phyloP scores from a whole-genome alignment of 176 grass and related monocot species.

The Poa pratensis region DNA sequence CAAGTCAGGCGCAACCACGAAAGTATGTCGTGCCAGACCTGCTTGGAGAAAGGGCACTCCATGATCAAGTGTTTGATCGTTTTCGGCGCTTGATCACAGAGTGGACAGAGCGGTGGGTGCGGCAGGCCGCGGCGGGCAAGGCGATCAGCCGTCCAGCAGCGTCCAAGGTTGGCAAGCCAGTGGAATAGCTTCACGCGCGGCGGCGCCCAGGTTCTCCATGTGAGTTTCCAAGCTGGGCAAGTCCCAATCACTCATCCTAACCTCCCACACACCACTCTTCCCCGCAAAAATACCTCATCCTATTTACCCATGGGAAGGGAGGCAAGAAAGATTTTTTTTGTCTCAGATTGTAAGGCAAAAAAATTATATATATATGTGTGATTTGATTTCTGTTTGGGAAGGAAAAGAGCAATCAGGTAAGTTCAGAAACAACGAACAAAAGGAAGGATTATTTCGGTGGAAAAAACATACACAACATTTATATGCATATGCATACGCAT shows the following conservation, averaged over 20 bases:
- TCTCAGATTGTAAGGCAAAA: neutral
- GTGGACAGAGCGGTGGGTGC: no score
- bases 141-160: no score
- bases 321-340: neutral
- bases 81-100: no score
- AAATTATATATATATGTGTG: neutral
- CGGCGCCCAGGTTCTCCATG: no score
- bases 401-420: neutral
- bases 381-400: neutral
- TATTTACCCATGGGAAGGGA: neutral
- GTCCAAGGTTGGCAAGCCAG: no score
- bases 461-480: neutral
- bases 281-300: neutral
- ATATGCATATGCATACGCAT: neutral
- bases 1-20: no score
- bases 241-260: neutral
- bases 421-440: neutral
- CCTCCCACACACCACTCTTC: neutral
- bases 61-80: no score
- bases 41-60: no score
- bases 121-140: no score
- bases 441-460: neutral
- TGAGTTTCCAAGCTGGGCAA: no score
- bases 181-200: no score
- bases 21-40: no score